Evolutionary conservation across 192 early-diverging fungal genomes (phyloP).

Genomic region (Linnemannia hyalina): DNA sequence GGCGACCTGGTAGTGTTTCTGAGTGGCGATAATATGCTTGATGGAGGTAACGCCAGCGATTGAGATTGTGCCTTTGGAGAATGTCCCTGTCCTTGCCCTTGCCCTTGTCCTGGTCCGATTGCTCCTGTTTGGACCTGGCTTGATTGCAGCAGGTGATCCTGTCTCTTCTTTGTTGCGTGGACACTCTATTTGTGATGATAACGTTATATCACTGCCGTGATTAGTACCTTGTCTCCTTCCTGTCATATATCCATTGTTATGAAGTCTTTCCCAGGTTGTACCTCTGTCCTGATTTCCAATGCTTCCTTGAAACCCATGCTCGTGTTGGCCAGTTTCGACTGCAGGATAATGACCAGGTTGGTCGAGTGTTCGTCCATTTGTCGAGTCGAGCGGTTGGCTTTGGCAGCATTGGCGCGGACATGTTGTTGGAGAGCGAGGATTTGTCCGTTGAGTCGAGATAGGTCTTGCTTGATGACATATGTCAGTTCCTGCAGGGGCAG

Average conservation of each 20-base stretch:
- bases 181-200: slow-evolving; percentile 20
- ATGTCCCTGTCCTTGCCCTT: slow-evolving; percentile 9
- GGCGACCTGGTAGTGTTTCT: slow-evolving; percentile 45
- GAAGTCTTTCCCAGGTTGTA: neutral
- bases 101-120: slow-evolving; percentile 7
- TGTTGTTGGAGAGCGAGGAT: slow-evolving; percentile 88
- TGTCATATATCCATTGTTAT: neutral
- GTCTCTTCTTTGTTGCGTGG: slow-evolving; percentile 46
- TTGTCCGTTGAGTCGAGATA: slow-evolving; percentile 92
- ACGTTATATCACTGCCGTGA: too few relatives aligned
- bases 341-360: slow-evolving; percentile 92
- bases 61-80: slow-evolving; percentile 15
- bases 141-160: slow-evolving; percentile 42
- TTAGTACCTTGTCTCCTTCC: neutral
- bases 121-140: neutral
- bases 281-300: slow-evolving; percentile 89
- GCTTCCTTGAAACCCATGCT: slow-evolving; percentile 95
- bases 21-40: slow-evolving; percentile 44
- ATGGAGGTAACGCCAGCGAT: slow-evolving; percentile 19
- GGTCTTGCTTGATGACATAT: slow-evolving; percentile 94
- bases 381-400: slow-evolving; percentile 72
- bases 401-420: slow-evolving; percentile 69
- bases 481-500: slow-evolving; percentile 80
- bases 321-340: slow-evolving; percentile 92
- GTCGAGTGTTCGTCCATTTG: slow-evolving; percentile 93